Percentiles rank a stretch among this genome's conserved stretches.
Conservation (phyloP, 2,329 filamentous ascomycete genomes). For the Apiospora sp. region DNA sequence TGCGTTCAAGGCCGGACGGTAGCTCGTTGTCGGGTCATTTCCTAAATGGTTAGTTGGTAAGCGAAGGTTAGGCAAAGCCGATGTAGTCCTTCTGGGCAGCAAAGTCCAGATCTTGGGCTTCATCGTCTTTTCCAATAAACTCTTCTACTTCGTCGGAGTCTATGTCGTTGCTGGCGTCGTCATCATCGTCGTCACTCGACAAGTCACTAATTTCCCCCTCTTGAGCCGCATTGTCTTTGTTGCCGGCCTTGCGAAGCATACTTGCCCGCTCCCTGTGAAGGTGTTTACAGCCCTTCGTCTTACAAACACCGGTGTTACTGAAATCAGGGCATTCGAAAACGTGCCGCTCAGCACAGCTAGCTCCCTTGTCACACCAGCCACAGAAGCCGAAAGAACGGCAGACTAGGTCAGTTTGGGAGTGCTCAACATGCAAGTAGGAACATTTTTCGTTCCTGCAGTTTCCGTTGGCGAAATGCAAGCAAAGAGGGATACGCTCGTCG, state of each 20-base stretch:
- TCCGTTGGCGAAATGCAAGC: slow-evolving; percentile 88
- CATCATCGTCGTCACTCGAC: slow-evolving; percentile 79
- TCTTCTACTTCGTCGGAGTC: slow-evolving; percentile 79
- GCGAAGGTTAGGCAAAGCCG: slow-evolving; percentile 46
- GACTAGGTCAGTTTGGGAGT: slow-evolving; percentile 79
- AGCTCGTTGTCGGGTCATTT: slow-evolving; percentile 14
- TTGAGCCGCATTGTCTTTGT: slow-evolving; percentile 46
- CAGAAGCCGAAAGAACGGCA: slow-evolving; percentile 85
- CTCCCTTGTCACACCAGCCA: slow-evolving; percentile 88
- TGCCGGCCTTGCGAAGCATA: slow-evolving; percentile 73
- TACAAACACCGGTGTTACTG: slow-evolving; percentile 88
- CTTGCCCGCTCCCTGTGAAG: slow-evolving; percentile 89
- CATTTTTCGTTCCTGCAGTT: slow-evolving; percentile 89
- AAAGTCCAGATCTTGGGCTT: slow-evolving; percentile 62
- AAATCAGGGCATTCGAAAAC: slow-evolving; percentile 95
- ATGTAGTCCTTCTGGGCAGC: slow-evolving; percentile 68
- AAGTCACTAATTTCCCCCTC: slow-evolving; percentile 71
- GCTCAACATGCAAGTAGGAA: slow-evolving; percentile 84
- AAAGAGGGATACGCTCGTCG: slow-evolving; percentile 84
- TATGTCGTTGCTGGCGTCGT: slow-evolving; percentile 76
- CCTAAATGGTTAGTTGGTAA: slow-evolving; percentile 9
- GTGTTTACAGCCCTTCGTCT: slow-evolving; percentile 81
- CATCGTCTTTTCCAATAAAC: slow-evolving; percentile 62
- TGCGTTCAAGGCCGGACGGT: not conserved
- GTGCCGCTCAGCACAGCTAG: slow-evolving; percentile 80